Conservation (phyloP, 2,329 filamentous ascomycete species). For the Botrytis medusae region DNA sequence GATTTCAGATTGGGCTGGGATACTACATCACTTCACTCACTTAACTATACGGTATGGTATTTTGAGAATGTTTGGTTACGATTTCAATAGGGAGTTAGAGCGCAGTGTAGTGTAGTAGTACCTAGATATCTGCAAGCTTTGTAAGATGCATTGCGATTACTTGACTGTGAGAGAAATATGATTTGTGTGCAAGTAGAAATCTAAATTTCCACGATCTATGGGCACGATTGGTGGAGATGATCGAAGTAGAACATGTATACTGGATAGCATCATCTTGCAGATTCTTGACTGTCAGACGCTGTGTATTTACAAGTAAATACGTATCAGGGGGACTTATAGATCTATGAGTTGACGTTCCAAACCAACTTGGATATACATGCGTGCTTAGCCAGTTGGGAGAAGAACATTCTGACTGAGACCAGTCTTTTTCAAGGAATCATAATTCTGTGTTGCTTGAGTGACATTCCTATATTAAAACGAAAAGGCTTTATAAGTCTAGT, state of each 20-base stretch:
- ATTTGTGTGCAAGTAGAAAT: not conserved
- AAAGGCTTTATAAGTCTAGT: not conserved
- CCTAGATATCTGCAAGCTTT: not conserved
- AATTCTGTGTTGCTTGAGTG: not conserved
- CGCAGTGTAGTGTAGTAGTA: not conserved
- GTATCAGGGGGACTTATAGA: not conserved
- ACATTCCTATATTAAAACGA: conserved; percentile 11
- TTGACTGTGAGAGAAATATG: not conserved
- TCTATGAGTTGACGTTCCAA: not conserved
- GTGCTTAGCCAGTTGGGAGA: not conserved
- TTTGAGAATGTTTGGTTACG: not conserved
- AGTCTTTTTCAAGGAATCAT: not conserved
- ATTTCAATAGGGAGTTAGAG: not conserved
- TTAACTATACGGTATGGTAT: not conserved
- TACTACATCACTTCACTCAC: not conserved
- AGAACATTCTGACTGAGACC: not conserved
- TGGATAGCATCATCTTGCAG: conserved; percentile 3
- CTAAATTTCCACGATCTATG: not conserved
- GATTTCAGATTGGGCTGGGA: not conserved
- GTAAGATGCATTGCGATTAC: not conserved
- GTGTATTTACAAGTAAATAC: not conserved
- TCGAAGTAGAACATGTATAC: not conserved
- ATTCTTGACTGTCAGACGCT: not conserved
- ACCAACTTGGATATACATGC: not conserved
- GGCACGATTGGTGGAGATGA: not conserved